Base-by-base conservation (phyloP, 805 yeast genomes). In the Komagataella mondaviorum region DNA sequence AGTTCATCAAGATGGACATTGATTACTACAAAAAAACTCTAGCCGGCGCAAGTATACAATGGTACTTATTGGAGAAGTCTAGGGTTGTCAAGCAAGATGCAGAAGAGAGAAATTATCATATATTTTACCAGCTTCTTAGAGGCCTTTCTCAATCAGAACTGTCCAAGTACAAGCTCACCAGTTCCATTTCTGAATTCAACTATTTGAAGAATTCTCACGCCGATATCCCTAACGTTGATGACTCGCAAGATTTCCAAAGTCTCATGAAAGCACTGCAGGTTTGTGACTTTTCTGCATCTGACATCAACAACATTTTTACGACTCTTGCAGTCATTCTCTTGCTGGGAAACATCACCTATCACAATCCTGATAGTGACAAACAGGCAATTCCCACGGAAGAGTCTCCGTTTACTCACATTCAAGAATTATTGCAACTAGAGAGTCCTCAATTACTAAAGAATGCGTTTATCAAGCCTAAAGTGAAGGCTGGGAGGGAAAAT, bases 1-100 rank as follows among this genome's bases (percentile, higher is more conserved):
- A 93, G 68, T 93, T 93, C 61, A 87, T 93, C 56, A 85, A 89
- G 60, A 86, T 93, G 53, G 88, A 82, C 62, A 87, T 91, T 58
- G 74, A 77, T 52, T 62, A 63, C 2, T 59, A 69, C 3, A 63
- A 73, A 8, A 88, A 88, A 3, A 75, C 75, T 53, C 83, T 93
- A 47, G 72, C 78, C 18, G 96, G 96, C 10, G 98, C 98, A 8
- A 83, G 86, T 56, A 88, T 93, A 49, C 96, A 91, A 59, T 93
- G 96, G 88, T 93, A 93, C 60, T 70, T 93, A 22, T 69, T 93
- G 45, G 99, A 93, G 63, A 93, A 93, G 66, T 88, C 97, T 4
- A 80, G 99, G 60, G 96, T 93, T 14, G 83, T 88, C 5, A 70
- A 76, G 46, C 97, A 88, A 67, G 79, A 83, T 50, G 54, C 69